Percentiles rank a stretch among this genome's conserved stretches.
phyloP scores from a whole-genome alignment of 306 rosid genomes.

The Begonia masoniana region DNA sequence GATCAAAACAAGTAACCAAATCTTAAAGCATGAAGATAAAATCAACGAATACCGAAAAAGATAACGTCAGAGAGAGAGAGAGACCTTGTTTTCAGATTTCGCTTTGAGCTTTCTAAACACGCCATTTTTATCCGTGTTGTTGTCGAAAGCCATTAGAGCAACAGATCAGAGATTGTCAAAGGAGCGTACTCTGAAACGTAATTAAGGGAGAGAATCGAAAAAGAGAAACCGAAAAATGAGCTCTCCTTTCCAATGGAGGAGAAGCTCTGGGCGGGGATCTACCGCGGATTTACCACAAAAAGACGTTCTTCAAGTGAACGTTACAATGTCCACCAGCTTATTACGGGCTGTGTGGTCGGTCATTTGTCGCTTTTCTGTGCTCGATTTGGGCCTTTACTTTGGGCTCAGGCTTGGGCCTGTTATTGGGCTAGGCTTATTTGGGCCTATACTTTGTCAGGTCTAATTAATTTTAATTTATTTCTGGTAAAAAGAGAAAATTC shows the following conservation, averaged over 20 bases:
- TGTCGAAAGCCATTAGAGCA: conserved; percentile 54
- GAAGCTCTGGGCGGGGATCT: too few species aligned
- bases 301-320: conserved; percentile 64
- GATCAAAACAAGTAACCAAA: conserved; percentile 17
- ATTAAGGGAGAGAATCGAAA: not conserved
- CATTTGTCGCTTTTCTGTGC: too few species aligned
- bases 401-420: too few species aligned
- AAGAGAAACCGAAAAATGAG: conserved; percentile 1
- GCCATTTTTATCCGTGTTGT: conserved; percentile 46
- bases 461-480: too few species aligned
- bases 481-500: too few species aligned
- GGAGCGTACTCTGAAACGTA: conserved; percentile 6
- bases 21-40: not conserved
- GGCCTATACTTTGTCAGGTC: too few species aligned
- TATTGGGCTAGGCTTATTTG: too few species aligned
- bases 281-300: conserved; percentile 25
- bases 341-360: conserved; percentile 25
- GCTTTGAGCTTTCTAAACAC: conserved; percentile 69
- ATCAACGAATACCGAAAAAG: not conserved
- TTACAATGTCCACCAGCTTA: conserved; percentile 48
- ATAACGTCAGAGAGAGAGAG: not conserved
- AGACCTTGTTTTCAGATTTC: conserved; percentile 86
- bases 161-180: conserved; percentile 1
- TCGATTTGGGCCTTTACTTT: too few species aligned
- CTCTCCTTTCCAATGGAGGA: too few species aligned